These are phyloP conservation scores for Erythrobasidium hasegawianum DNA, from an alignment of 1,284 basidiomycete species.

Conservation along the genomic window DNA sequence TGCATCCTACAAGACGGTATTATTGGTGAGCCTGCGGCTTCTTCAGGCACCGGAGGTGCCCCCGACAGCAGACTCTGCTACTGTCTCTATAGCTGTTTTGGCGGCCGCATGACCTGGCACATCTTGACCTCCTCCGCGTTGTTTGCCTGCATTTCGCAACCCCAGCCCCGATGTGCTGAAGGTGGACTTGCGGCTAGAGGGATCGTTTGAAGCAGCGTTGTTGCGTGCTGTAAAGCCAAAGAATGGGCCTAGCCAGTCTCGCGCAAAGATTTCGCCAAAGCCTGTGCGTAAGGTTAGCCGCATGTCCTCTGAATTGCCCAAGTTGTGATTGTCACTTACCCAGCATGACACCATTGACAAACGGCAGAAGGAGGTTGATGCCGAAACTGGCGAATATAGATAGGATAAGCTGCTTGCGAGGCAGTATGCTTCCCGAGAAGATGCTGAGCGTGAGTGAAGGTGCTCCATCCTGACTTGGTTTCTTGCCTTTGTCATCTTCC, in stretches of 20 bases:
- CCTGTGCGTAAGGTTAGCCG: constrained; percentile 48
- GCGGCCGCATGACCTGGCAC: constrained; percentile 39
- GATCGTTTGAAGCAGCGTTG: constrained; percentile 7
- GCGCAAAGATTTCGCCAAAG: constrained; percentile 94
- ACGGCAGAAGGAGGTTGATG: constrained; percentile 88
- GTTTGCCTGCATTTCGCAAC: constrained; percentile 35
- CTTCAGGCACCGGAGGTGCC: neutral
- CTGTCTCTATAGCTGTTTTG: constrained; percentile 40
- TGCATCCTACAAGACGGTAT: too few relatives aligned
- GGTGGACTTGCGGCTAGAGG: constrained; percentile 4
- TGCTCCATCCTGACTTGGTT: constrained; percentile 44
- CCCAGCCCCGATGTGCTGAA: constrained; percentile 40
- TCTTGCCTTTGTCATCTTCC: constrained; percentile 4
- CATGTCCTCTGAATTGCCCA: too few relatives aligned
- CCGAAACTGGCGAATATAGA: constrained; percentile 77
- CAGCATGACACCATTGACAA: constrained; percentile 96
- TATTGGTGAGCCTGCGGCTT: too few relatives aligned
- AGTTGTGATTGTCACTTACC: too few relatives aligned
- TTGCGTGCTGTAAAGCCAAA: constrained; percentile 44
- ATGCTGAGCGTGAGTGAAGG: constrained; percentile 68
- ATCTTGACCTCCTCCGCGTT: constrained; percentile 34
- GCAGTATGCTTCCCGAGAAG: constrained; percentile 64
- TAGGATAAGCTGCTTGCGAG: constrained; percentile 59
- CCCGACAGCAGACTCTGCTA: constrained; percentile 28
- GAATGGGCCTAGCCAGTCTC: constrained; percentile 72